Evolutionary conservation across 768 basidiomycete species (phyloP).

Genomic region (Harrya chromipes): DNA sequence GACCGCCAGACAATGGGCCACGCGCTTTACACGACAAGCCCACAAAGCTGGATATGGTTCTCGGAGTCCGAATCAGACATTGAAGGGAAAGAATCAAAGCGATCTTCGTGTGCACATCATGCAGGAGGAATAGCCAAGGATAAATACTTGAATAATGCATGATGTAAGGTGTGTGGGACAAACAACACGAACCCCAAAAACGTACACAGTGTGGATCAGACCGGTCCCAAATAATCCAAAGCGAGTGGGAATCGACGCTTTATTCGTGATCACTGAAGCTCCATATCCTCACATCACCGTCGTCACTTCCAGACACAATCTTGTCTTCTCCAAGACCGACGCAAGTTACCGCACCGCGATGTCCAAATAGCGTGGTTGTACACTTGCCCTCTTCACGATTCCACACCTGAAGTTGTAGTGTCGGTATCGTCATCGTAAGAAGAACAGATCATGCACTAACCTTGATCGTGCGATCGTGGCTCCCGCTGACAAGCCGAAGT

Average conservation of each 20-base stretch:
- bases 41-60: conserved; percentile 1
- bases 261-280: conserved; percentile 45
- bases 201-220: background rate
- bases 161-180: conserved; percentile 5
- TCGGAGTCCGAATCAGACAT: background rate
- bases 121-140: background rate
- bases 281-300: conserved; percentile 87
- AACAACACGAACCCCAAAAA: background rate
- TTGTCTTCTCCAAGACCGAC: conserved; percentile 90
- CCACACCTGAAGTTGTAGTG: conserved; percentile 66
- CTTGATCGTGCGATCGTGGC: conserved; percentile 97
- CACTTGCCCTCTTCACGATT: conserved; percentile 85
- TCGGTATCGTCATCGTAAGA: background rate
- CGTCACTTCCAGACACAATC: conserved; percentile 95
- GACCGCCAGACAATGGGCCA: conserved; percentile 9
- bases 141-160: background rate
- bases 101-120: background rate
- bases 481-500: conserved; percentile 85
- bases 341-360: conserved; percentile 92
- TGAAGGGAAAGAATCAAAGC: background rate
- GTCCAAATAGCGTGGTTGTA: conserved; percentile 87
- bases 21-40: background rate
- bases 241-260: background rate
- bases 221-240: background rate
- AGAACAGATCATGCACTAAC: conserved; percentile 39